Percentiles rank a stretch among this genome's conserved stretches.
These are phyloP conservation scores for Kluyveromyces nonfermentans DNA, from an alignment of 805 yeast genomes.

Conservation along the genomic window DNA sequence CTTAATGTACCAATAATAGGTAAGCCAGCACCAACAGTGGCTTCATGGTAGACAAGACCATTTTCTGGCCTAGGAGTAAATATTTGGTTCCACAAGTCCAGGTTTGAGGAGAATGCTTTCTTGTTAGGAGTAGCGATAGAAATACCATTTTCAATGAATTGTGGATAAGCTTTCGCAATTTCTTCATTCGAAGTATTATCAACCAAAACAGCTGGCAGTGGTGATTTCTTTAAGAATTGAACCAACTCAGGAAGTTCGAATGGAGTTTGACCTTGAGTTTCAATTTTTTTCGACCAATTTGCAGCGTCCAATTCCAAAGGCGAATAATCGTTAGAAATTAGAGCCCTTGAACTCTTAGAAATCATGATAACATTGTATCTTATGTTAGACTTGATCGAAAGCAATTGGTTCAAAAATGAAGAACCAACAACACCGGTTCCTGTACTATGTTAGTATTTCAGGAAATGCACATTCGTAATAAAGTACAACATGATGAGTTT, in stretches of 20 bases:
- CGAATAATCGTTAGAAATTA: slow-evolving; percentile 56
- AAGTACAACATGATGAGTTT: neutral
- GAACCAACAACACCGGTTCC: slow-evolving; percentile 95
- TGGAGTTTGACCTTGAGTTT: slow-evolving; percentile 35
- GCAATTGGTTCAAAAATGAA: slow-evolving; percentile 77
- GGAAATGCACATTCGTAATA: too few species aligned
- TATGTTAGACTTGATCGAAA: slow-evolving; percentile 49
- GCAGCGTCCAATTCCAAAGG: slow-evolving; percentile 50
- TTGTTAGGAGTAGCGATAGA: slow-evolving; percentile 98
- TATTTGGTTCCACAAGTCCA: slow-evolving; percentile 67
- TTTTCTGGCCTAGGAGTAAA: slow-evolving; percentile 48
- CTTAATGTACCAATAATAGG: slow-evolving; percentile 85
- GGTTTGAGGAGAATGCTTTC: slow-evolving; percentile 83
- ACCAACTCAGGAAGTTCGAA: slow-evolving; percentile 51
- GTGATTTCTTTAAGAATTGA: slow-evolving; percentile 53
- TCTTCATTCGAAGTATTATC: slow-evolving; percentile 88
- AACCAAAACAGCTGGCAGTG: slow-evolving; percentile 70
- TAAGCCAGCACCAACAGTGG: slow-evolving; percentile 97
- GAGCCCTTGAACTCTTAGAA: slow-evolving; percentile 64
- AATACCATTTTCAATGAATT: slow-evolving; percentile 64
- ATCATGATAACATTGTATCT: slow-evolving; percentile 70
- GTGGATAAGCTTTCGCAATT: slow-evolving; percentile 70
- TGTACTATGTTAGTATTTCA: slow-evolving; percentile 9
- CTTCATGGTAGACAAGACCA: slow-evolving; percentile 88
- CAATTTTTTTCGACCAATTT: slow-evolving; percentile 44